Base-by-base conservation (phyloP, 1,284 basidiomycete genomes). In the Sporisorium reilianum region DNA sequence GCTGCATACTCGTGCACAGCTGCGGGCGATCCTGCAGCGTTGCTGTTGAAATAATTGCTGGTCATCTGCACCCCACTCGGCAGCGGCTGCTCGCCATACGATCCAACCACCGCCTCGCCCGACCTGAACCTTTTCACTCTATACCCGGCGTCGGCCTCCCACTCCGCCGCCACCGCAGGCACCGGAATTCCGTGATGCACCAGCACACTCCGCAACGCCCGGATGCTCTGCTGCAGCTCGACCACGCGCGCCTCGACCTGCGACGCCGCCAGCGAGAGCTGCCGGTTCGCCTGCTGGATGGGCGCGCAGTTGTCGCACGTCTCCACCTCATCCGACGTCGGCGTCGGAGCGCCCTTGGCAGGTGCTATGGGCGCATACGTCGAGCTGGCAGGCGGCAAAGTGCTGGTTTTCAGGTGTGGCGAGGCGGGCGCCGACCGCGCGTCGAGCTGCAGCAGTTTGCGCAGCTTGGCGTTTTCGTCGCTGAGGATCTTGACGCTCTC, bases 391-490 rank as follows among this genome's bases (percentile, higher is more conserved):
- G 9, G n/a, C 5, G 38, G 38, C 6, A n/a, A 20, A 20, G 7
- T 41, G n/a, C 38, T 41, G 38, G 28, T 12, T 30, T 30, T 48
- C 2, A 11, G 30, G 7, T n/a, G 46, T 6, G 46, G 26, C 5
- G 40, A 20, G n/a, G 18, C 10, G 3, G 23, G 20, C 11, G 40
- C 16, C 0, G 32, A 44, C 0, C 6, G 18, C 1, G 58, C 46
- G 6, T 53, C 52, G 44, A 57, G 55, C n/a, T 55, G 14, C 8
- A 67, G 49, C 18, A 68, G 53, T 11, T 54, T 55, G 2, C 64
- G 34, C 4, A 79, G 55, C 12, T 56, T 45, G 2, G 50, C 53
- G 34, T 78, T 78, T 22, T 79, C 78, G 1, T 60, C 53, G 18
- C 49, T 46, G 2, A 78, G 59, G 14, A 25, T 2, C 23, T 65